Conservation (phyloP, 148 eudicot genomes). For the Drosera capensis region DNA sequence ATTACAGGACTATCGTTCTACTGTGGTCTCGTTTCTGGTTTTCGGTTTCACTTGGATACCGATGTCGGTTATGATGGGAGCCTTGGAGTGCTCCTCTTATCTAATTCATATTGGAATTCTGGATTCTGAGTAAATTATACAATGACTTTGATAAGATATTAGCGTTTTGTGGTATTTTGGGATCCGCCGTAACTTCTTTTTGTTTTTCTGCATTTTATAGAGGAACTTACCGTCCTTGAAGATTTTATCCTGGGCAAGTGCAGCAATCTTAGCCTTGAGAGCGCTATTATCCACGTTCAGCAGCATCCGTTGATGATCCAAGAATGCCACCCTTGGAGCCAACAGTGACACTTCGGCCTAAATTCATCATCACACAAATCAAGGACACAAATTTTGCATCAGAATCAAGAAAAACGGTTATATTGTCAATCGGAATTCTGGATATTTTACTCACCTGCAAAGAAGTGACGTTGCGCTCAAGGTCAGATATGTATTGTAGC, state of each 20-base stretch:
- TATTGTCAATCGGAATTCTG: background rate
- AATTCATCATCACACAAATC: background rate
- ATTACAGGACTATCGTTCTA: too few species aligned
- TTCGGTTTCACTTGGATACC: too few species aligned
- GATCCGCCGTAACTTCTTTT: too few species aligned
- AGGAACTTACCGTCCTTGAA: slow-evolving; percentile 69
- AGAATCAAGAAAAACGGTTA: background rate
- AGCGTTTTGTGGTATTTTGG: too few species aligned
- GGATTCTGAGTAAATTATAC: too few species aligned
- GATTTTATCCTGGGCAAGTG: slow-evolving; percentile 82
- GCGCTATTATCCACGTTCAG: slow-evolving; percentile 62
- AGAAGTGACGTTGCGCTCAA: slow-evolving; percentile 65
- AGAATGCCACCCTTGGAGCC: slow-evolving; percentile 76
- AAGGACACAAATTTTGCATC: background rate
- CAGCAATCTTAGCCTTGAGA: slow-evolving; percentile 79
- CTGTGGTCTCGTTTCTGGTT: too few species aligned
- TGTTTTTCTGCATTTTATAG: background rate
- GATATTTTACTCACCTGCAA: slow-evolving; percentile 38
- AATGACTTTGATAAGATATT: background rate
- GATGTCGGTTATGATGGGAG: too few species aligned
- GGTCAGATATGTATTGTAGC: slow-evolving; percentile 72
- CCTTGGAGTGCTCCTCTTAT: too few species aligned
- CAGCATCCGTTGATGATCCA: slow-evolving; percentile 81
- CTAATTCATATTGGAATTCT: too few species aligned
- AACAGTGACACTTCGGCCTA: slow-evolving; percentile 72